phyloP scores from a whole-genome alignment of 208 protist genomes.

The Trypanosoma boissoni region DNA sequence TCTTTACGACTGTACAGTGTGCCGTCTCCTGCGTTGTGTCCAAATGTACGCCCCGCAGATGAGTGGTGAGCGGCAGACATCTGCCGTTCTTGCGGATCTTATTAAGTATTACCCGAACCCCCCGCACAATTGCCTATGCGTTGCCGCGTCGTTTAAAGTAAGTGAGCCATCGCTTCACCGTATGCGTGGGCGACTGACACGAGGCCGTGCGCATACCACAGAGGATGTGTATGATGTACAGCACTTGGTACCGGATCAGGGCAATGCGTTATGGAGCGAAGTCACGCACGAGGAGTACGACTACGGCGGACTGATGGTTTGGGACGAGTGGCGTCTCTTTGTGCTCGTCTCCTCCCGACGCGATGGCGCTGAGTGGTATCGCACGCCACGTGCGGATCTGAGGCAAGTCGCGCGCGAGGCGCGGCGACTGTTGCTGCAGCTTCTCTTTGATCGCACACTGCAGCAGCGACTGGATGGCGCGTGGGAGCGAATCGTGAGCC shows the following conservation, averaged over 20 bases:
- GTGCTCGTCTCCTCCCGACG: conserved; percentile 47
- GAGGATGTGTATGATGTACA: not conserved
- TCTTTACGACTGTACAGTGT: conserved; percentile 74
- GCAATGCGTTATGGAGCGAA: conserved; percentile 21
- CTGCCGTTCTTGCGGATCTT: conserved; percentile 57
- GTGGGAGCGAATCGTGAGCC: conserved; percentile 40
- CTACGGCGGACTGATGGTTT: conserved; percentile 66
- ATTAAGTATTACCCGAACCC: conserved; percentile 76
- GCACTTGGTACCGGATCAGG: conserved; percentile 26
- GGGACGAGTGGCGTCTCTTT: conserved; percentile 61
- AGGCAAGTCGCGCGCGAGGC: conserved; percentile 36
- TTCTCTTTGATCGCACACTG: conserved; percentile 71
- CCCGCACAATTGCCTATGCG: conserved; percentile 48
- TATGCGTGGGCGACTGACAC: conserved; percentile 25
- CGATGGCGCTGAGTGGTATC: conserved; percentile 19
- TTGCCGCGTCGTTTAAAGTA: conserved; percentile 56
- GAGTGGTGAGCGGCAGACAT: conserved; percentile 36
- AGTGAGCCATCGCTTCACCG: conserved; percentile 57
- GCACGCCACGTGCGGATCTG: conserved; percentile 37
- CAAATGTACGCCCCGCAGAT: conserved; percentile 40
- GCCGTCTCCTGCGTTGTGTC: conserved; percentile 27
- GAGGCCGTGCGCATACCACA: not conserved
- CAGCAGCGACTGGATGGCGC: conserved; percentile 58
- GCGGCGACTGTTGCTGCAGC: conserved; percentile 46
- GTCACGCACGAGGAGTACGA: conserved; percentile 42